Evolutionary conservation across 768 basidiomycete species (phyloP).

Genomic region (Mycena latifolia): DNA sequence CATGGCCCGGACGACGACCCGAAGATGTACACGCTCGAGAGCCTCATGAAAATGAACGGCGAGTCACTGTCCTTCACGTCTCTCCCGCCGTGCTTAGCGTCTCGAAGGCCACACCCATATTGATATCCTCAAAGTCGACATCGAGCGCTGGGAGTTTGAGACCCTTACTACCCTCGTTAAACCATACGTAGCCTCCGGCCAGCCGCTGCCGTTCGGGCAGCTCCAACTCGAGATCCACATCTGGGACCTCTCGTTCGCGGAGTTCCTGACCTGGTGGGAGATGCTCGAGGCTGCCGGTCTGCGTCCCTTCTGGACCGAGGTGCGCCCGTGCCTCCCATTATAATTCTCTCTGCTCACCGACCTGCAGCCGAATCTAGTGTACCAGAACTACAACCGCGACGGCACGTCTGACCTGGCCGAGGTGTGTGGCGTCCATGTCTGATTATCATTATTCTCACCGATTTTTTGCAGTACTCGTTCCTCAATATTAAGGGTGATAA

Average conservation of each 20-base stretch:
- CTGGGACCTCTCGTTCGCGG: constrained; percentile 59
- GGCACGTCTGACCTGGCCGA: constrained; percentile 62
- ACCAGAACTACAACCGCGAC: constrained; percentile 66
- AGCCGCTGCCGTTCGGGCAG: constrained; percentile 77
- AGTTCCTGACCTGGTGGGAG: constrained; percentile 78
- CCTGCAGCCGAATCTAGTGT: constrained; percentile 65
- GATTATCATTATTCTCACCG: constrained; percentile 4
- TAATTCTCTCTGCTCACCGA: neutral
- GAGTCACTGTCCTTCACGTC: constrained; percentile 17
- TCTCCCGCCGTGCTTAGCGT: neutral
- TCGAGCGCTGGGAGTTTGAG: constrained; percentile 78
- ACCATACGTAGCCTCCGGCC: constrained; percentile 59
- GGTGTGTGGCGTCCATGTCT: constrained; percentile 43
- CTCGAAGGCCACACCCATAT: constrained; percentile 71
- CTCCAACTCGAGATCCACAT: constrained; percentile 78
- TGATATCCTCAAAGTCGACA: constrained; percentile 81
- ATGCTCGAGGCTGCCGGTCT: constrained; percentile 74
- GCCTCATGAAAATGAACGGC: constrained; percentile 76
- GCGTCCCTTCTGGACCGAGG: constrained; percentile 80
- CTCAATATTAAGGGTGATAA: constrained; percentile 64
- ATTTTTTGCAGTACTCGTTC: constrained; percentile 60
- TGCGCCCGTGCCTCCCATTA: constrained; percentile 27
- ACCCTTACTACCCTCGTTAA: constrained; percentile 62
- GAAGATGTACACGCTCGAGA: constrained; percentile 72
- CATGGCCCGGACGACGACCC: constrained; percentile 58